Evolutionary conservation across 495 filamentous ascomycete genomes (phyloP), one percentile per base, ranked within the genome.

Genomic region (Penicillium simplicissimum): DNA sequence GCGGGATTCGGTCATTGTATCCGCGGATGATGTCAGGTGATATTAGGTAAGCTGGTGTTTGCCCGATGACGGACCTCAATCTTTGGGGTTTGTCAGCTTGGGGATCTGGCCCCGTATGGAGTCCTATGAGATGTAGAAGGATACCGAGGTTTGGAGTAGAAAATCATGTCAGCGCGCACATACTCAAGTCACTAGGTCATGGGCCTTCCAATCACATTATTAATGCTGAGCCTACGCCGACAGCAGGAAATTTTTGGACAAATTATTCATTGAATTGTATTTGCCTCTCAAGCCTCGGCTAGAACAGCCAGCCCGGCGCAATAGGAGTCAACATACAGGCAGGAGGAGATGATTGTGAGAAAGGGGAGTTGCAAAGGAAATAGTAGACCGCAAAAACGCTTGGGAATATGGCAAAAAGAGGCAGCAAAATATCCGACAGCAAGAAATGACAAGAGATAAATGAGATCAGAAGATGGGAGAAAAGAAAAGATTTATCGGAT

Each of bases 391-490:
- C 43, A 63, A 28, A 65, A 63, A 58, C 59, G 66, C 68, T 66
- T 74, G 75, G 73, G 64, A 74, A 72, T 77, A 68, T 71, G 64
- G 70, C 60, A 71, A 68, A 70, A 60, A 67, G 52, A 64, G 57
- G 58, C 61, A 62, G 56, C 63, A 66, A 58, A 66, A 62, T 43
- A 33, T 45, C 52, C 28, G 37, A 42, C 51, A 23, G 21, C 14
- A 31, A 61, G 34, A 52, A 19, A 21, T 17, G 17, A 47, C 40
- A 37, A 28, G 19, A 15, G 34, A 36, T 7, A 34, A 40, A 33
- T 47, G 9, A 47, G 45, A 49, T 49, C 14, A 47, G 21, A 57
- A 49, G 31, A 63, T 25, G 36, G 55, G 21, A 37, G 57, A 52
- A 59, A 33, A 4, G 15, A 55, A 55, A 63, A 54, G 48, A 52